Conservation (phyloP, 2,329 filamentous ascomycete species). For the Penicillium sp. region DNA sequence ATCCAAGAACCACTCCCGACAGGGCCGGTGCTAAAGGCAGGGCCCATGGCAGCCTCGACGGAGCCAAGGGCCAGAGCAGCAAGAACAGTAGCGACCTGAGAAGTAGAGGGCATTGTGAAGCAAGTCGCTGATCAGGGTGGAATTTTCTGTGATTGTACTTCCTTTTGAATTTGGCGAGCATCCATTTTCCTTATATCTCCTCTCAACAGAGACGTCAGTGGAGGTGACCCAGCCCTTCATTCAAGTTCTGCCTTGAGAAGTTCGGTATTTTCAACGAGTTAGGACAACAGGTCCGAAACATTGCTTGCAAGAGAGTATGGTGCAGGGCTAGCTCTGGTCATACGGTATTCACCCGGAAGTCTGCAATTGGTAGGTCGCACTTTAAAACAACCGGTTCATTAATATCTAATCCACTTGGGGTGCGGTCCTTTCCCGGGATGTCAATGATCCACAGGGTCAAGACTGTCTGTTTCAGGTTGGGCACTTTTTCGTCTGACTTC, state of each 20-base stretch:
- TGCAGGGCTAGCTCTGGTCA: background rate
- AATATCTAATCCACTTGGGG: background rate
- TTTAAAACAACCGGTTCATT: conserved; percentile 2
- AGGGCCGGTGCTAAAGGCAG: conserved; percentile 51
- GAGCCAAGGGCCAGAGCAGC: conserved; percentile 11
- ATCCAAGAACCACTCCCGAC: conserved; percentile 48
- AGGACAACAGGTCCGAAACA: background rate
- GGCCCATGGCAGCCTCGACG: conserved; percentile 35
- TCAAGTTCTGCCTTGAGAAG: background rate
- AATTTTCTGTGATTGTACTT: too few relatives aligned
- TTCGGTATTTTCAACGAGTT: background rate
- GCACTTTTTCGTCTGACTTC: background rate
- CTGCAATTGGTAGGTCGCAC: conserved; percentile 1
- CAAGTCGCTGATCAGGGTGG: background rate
- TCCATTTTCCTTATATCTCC: background rate
- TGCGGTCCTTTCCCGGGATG: background rate
- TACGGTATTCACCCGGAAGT: background rate
- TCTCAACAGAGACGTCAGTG: background rate
- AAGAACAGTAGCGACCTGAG: background rate
- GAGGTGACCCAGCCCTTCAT: background rate
- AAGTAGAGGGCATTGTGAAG: background rate
- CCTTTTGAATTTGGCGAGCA: background rate
- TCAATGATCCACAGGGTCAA: conserved; percentile 1
- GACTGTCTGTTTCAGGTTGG: background rate
- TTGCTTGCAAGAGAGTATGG: background rate